phyloP scores from a whole-genome alignment of 2,329 filamentous ascomycete genomes.

The Aspergillus sp. region DNA sequence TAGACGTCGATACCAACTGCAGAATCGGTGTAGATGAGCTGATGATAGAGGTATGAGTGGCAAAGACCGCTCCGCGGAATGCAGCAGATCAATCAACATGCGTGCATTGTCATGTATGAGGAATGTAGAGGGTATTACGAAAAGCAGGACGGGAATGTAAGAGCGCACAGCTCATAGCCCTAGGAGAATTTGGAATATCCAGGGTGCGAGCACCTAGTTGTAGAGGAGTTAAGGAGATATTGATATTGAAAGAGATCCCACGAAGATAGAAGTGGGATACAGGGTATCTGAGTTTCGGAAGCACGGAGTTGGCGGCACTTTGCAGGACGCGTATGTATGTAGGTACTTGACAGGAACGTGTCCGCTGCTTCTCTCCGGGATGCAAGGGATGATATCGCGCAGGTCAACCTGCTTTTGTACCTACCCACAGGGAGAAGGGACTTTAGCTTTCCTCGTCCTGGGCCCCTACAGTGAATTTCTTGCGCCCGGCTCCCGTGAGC shows the following conservation, averaged over 20 bases:
- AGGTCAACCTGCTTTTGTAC: constrained; percentile 24
- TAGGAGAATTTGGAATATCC: constrained; percentile 15
- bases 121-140: constrained; percentile 35
- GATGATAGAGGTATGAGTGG: constrained; percentile 28
- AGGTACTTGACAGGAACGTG: constrained; percentile 38
- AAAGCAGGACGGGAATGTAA: constrained; percentile 34
- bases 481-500: constrained; percentile 76
- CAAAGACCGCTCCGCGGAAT: constrained; percentile 35
- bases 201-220: constrained; percentile 18
- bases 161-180: constrained; percentile 13
- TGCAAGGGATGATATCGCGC: constrained; percentile 34
- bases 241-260: constrained; percentile 14
- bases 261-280: constrained; percentile 20
- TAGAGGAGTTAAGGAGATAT: constrained; percentile 18
- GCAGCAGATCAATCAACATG: constrained; percentile 26
- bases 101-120: constrained; percentile 19
- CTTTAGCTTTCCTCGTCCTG: constrained; percentile 61
- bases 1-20: constrained; percentile 19
- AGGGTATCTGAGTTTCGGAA: constrained; percentile 20
- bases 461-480: constrained; percentile 81
- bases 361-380: constrained; percentile 24
- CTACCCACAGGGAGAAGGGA: constrained; percentile 33
- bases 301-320: constrained; percentile 29
- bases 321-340: constrained; percentile 27
- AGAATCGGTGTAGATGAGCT: constrained; percentile 23